Percentiles rank a stretch among this genome's conserved stretches.
Evolutionary conservation across 257 asterid species (phyloP).

Genomic region (Solanum dulcamara): DNA sequence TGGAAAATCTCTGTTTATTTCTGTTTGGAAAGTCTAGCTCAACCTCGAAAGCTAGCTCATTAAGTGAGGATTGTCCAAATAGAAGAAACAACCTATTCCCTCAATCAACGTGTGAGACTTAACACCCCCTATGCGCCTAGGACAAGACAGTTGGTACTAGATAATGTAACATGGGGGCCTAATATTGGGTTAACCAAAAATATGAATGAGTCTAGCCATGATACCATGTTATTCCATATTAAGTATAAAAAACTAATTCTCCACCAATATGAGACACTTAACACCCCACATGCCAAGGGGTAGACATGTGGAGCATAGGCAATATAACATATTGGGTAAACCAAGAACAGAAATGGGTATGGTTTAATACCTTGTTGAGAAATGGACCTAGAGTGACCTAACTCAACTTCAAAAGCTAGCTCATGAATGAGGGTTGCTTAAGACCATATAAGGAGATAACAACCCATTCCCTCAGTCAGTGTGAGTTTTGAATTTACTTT

Average conservation of each 20-base stretch:
- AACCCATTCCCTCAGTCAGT: neutral
- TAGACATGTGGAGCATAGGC: neutral
- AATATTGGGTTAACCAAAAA: neutral
- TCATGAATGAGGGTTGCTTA: neutral
- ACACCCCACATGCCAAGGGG: neutral
- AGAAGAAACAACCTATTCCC: neutral
- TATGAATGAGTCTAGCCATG: neutral
- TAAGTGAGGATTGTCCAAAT: neutral
- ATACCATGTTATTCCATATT: neutral
- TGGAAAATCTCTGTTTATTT: neutral
- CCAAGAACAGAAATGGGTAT: neutral
- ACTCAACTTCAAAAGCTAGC: neutral
- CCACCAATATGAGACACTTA: neutral
- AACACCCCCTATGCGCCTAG: neutral
- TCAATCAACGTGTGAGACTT: neutral
- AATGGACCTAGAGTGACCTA: neutral
- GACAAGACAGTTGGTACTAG: neutral
- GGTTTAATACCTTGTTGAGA: neutral
- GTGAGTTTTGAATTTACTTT: neutral
- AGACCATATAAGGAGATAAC: neutral
- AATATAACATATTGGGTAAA: neutral
- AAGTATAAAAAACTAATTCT: neutral
- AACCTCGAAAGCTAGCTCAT: neutral
- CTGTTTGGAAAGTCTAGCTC: neutral
- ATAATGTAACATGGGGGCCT: neutral